Evolutionary conservation across 306 rosid species (phyloP).

Genomic region (Oemleria cerasiformis): DNA sequence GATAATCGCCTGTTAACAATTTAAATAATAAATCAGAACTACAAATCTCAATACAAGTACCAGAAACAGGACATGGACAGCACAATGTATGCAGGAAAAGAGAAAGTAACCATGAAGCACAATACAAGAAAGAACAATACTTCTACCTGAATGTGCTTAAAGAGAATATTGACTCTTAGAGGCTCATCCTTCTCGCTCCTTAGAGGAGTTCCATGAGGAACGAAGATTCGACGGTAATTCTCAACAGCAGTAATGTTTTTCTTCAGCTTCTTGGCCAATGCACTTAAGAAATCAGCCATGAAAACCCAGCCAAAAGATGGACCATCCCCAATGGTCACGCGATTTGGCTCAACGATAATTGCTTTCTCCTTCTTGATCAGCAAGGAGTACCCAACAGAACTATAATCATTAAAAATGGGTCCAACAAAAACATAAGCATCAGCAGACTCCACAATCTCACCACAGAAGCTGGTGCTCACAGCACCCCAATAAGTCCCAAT

Average conservation of each 20-base stretch:
- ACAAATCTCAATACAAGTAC: background rate
- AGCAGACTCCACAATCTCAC: slow-evolving; percentile 84
- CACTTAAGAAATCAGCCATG: slow-evolving; percentile 74
- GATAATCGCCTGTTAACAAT: slow-evolving; percentile 53
- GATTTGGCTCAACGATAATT: slow-evolving; percentile 58
- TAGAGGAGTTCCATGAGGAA: slow-evolving; percentile 63
- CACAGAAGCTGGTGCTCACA: slow-evolving; percentile 68
- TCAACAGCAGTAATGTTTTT: slow-evolving; percentile 59
- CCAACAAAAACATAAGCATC: slow-evolving; percentile 89
- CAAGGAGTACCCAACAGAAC: slow-evolving; percentile 90
- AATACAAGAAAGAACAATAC: background rate
- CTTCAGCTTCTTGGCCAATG: slow-evolving; percentile 65
- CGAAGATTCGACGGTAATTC: slow-evolving; percentile 65
- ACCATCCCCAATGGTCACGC: slow-evolving; percentile 78
- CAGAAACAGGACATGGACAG: background rate
- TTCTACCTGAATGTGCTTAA: slow-evolving; percentile 67
- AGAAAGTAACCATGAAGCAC: background rate
- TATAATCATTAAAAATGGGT: slow-evolving; percentile 80
- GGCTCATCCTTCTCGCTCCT: slow-evolving; percentile 54
- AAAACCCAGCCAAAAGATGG: slow-evolving; percentile 86
- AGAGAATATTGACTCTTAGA: slow-evolving; percentile 73
- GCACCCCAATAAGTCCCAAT: slow-evolving; percentile 93
- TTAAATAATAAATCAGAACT: slow-evolving; percentile 7
- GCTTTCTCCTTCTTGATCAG: slow-evolving; percentile 72
- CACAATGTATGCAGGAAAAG: background rate